Evolutionary conservation across 1,139 yeast genomes (phyloP).

Genomic region (Scheffersomyces insectosa): DNA sequence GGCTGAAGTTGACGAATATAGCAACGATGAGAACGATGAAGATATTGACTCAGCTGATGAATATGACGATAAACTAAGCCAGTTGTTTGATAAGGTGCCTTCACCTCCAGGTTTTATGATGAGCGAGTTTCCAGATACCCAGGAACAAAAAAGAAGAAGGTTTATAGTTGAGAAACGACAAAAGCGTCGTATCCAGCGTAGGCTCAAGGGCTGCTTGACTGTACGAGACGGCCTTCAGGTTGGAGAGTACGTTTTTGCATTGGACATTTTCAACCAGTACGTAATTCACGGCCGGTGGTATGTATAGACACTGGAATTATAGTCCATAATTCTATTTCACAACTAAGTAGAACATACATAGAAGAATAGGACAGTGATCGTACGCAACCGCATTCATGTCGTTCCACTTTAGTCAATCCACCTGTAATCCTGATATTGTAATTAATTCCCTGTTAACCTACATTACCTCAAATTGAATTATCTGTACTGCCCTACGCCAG

Average conservation of each 20-base stretch:
- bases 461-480: no score
- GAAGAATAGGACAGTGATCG: no score
- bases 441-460: no score
- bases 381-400: no score
- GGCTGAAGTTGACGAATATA: conserved; percentile 8
- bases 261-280: conserved; percentile 16
- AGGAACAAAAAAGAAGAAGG: conserved; percentile 31
- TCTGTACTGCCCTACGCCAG: no score
- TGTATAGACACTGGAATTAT: background rate
- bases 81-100: conserved; percentile 45
- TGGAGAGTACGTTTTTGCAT: conserved; percentile 18
- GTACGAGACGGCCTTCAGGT: conserved; percentile 14
- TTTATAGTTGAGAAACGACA: conserved; percentile 12
- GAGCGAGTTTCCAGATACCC: conserved; percentile 64
- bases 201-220: conserved; percentile 12
- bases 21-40: conserved; percentile 16
- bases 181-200: conserved; percentile 11
- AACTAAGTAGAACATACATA: no score
- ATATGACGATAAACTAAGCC: conserved; percentile 17
- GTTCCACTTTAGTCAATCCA: no score
- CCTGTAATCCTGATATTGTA: no score
- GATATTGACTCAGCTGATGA: background rate
- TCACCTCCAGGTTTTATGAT: conserved; percentile 69
- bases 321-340: no score
- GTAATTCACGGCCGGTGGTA: conserved; percentile 10